A percentile compares a stretch with the other conserved stretches of the same genome.
Evolutionary conservation across 179 eudicot genomes (phyloP).

Genomic region (Silene coronaria): DNA sequence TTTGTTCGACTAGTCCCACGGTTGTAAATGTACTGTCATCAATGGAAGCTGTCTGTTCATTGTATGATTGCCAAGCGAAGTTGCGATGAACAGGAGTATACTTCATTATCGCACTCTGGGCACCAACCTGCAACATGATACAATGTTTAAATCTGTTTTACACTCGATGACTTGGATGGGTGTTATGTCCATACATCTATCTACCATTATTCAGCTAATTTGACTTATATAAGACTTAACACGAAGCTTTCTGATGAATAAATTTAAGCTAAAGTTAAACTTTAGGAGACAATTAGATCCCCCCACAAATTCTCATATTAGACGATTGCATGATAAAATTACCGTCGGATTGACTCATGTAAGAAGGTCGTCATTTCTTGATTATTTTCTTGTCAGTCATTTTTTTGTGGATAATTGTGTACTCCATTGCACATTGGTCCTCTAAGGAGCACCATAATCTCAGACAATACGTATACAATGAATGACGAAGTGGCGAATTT

Average conservation of each 20-base stretch:
- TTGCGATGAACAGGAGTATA: constrained; percentile 58
- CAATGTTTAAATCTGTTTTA: not conserved
- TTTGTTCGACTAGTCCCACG: constrained; percentile 66
- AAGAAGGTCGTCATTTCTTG: no score
- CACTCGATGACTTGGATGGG: not conserved
- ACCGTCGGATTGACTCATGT: no score
- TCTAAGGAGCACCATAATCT: no score
- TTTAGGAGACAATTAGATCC: not conserved
- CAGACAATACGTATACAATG: not conserved
- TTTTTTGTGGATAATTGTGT: no score
- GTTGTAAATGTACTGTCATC: constrained; percentile 54
- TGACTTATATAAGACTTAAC: not conserved
- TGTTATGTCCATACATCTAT: not conserved
- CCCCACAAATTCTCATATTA: no score
- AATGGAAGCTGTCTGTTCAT: constrained; percentile 61
- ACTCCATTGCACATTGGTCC: no score
- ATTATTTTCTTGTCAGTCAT: no score
- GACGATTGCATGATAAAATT: no score
- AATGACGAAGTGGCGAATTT: not conserved
- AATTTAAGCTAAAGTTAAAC: not conserved
- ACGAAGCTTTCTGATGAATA: not conserved
- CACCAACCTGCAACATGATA: constrained; percentile 52
- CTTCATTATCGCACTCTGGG: constrained; percentile 83
- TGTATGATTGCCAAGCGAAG: constrained; percentile 81
- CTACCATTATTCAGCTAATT: not conserved